Conservation (phyloP, 345 rosid genomes). For the Salix exigua region DNA sequence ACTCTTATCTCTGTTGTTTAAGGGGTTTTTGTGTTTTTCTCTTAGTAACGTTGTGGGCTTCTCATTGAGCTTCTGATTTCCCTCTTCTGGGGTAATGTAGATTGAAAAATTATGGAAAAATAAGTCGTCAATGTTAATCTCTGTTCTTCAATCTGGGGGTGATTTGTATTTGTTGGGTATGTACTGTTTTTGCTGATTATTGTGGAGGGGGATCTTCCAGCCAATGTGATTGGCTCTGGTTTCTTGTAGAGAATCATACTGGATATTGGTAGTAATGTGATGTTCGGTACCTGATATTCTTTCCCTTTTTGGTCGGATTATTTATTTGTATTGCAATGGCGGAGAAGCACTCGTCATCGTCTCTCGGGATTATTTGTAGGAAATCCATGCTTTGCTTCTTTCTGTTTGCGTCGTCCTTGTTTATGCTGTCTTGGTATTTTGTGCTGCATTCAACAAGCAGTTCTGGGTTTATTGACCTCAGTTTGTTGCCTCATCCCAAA, state of each 20-base stretch:
- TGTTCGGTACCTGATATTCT: slow-evolving; percentile 1
- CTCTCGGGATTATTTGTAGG: slow-evolving; percentile 30
- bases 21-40: not conserved
- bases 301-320: not conserved
- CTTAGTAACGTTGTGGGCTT: not conserved
- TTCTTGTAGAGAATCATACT: not conserved
- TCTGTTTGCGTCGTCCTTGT: slow-evolving; percentile 34
- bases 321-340: slow-evolving; percentile 38
- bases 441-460: slow-evolving; percentile 51
- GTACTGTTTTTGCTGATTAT: not conserved
- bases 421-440: slow-evolving; percentile 68
- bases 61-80: not conserved
- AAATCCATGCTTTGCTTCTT: slow-evolving; percentile 53
- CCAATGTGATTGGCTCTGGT: not conserved
- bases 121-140: not conserved
- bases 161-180: not conserved
- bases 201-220: not conserved
- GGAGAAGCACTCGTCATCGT: slow-evolving; percentile 44
- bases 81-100: not conserved
- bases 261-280: not conserved
- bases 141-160: not conserved
- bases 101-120: not conserved
- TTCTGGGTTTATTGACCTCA: slow-evolving; percentile 34
- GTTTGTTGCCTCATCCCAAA: slow-evolving; percentile 30
- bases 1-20: not conserved